Conservation (phyloP, 208 protist species). For the Sergeia podlipaevii region DNA sequence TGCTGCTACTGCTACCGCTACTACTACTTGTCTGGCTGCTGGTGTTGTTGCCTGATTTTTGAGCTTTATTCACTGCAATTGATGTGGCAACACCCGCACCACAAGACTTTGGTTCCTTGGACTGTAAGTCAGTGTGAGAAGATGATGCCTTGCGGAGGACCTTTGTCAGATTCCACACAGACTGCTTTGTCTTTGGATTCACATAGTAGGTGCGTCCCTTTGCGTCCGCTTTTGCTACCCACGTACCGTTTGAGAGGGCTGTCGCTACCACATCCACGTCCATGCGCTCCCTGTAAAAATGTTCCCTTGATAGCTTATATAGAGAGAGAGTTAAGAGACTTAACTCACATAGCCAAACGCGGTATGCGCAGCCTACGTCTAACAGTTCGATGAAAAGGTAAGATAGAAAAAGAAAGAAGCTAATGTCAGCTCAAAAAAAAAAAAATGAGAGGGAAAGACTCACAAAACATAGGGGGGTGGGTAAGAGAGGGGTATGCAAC, state of each 20-base stretch:
- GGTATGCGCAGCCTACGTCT: neutral
- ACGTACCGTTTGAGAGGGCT: slow-evolving; percentile 19
- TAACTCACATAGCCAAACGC: neutral
- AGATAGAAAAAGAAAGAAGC: neutral
- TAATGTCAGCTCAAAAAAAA: slow-evolving; percentile 4
- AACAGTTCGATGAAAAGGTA: neutral
- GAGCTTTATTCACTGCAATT: too few species aligned
- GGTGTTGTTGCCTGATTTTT: too few species aligned
- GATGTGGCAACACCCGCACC: too few species aligned
- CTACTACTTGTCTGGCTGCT: neutral
- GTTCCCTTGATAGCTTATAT: too few species aligned
- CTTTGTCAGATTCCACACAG: slow-evolving; percentile 31
- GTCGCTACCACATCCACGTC: slow-evolving; percentile 9
- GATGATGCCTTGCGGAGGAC: neutral
- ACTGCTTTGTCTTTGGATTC: slow-evolving; percentile 14
- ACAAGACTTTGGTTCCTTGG: too few species aligned
- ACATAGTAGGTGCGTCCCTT: slow-evolving; percentile 31
- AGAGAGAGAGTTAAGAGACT: neutral
- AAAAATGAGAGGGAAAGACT: slow-evolving; percentile 3
- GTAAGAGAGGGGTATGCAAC: too few species aligned
- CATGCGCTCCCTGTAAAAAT: too few species aligned
- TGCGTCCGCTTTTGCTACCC: slow-evolving; percentile 18
- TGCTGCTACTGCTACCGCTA: neutral
- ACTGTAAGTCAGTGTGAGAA: too few species aligned
- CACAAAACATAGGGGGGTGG: too few species aligned